These are phyloP conservation scores for Macroventuria anomochaeta DNA, from an alignment of 2,329 filamentous ascomycete species.

Conservation along the genomic window DNA sequence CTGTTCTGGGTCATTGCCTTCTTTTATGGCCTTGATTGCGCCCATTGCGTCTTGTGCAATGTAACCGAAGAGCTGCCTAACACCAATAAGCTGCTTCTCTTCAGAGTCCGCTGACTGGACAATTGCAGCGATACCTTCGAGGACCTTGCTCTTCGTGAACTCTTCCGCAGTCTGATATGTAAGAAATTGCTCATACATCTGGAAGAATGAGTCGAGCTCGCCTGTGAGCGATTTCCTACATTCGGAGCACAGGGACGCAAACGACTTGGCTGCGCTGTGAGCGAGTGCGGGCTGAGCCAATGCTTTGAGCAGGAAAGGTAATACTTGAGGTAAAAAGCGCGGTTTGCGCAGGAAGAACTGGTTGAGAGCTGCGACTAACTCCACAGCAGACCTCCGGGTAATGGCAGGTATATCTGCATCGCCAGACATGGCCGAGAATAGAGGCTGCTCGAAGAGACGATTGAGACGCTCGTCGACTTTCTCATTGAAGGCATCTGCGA, in stretches of 20 bases:
- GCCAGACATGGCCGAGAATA: constrained; percentile 58
- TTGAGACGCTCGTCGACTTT: constrained; percentile 65
- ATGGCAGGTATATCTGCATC: constrained; percentile 63
- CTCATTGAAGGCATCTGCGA: constrained; percentile 70
- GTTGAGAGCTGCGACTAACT: constrained; percentile 74
- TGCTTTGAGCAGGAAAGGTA: constrained; percentile 77
- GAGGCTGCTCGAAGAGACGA: constrained; percentile 68
- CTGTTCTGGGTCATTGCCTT: constrained; percentile 47
- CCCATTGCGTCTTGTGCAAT: constrained; percentile 66
- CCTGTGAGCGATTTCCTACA: constrained; percentile 72
- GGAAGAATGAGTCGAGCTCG: constrained; percentile 72
- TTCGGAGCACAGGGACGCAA: constrained; percentile 75
- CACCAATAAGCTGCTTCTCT: constrained; percentile 59
- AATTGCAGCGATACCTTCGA: constrained; percentile 76
- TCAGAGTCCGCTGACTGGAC: constrained; percentile 73
- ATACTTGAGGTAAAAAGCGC: constrained; percentile 69
- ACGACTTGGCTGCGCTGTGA: constrained; percentile 74
- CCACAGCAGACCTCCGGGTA: constrained; percentile 71
- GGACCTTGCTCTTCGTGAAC: constrained; percentile 73
- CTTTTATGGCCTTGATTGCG: constrained; percentile 42
- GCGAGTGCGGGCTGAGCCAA: constrained; percentile 68
- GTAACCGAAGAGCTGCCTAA: constrained; percentile 66
- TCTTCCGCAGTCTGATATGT: constrained; percentile 67
- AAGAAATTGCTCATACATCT: constrained; percentile 73
- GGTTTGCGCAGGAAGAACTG: constrained; percentile 77